Conservation (phyloP, 805 yeast species). For the Metschnikowia proteae region DNA sequence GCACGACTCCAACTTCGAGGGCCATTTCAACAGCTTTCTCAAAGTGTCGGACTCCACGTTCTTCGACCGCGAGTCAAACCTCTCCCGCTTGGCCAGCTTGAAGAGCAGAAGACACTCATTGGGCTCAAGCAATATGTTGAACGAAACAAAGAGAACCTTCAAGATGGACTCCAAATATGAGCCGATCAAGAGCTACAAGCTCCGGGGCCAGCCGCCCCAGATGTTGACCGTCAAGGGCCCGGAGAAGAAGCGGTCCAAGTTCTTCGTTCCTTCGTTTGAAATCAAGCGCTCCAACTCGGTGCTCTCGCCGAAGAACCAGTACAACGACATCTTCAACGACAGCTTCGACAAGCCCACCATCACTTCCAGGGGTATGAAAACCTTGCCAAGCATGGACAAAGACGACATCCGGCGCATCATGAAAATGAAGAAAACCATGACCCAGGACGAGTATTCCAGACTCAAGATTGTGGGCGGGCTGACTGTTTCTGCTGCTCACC, state of each 20-base stretch:
- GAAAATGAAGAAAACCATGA: constrained; percentile 32
- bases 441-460: constrained; percentile 38
- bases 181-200: neutral
- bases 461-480: constrained; percentile 29
- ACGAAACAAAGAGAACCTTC: neutral
- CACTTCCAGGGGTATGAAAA: constrained; percentile 43
- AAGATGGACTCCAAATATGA: neutral
- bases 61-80: constrained; percentile 1
- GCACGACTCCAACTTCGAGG: constrained; percentile 46
- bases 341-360: constrained; percentile 32
- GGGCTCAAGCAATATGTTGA: constrained; percentile 2
- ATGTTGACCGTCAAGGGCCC: neutral
- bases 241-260: constrained; percentile 22
- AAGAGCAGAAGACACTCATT: constrained; percentile 2
- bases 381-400: constrained; percentile 47
- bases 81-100: constrained; percentile 4
- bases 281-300: constrained; percentile 35
- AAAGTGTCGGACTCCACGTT: constrained; percentile 6
- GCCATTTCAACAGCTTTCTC: constrained; percentile 37
- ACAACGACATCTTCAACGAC: constrained; percentile 39
- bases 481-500: constrained; percentile 6
- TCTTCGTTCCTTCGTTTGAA: constrained; percentile 42
- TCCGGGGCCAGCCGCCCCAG: neutral
- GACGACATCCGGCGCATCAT: constrained; percentile 40
- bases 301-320: constrained; percentile 34